phyloP scores from a whole-genome alignment of 371 early-diverging fungal genomes.

The Fennellomyces sp. region DNA sequence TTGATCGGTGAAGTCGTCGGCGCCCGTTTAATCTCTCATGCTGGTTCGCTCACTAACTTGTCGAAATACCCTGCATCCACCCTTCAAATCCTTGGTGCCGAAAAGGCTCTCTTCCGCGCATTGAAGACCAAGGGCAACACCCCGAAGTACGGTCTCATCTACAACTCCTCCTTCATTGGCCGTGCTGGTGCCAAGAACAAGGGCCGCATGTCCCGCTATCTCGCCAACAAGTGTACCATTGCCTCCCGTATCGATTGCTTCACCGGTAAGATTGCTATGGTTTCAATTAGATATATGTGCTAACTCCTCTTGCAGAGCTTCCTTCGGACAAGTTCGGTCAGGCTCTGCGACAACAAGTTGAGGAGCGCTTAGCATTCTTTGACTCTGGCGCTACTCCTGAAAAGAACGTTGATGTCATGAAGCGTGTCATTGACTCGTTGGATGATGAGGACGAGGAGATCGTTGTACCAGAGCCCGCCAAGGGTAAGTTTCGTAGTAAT shows the following conservation, averaged over 20 bases:
- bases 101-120: conserved; percentile 97
- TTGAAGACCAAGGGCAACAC: conserved; percentile 94
- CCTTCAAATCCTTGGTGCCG: conserved; percentile 97
- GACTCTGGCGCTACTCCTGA: conserved; percentile 87
- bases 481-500: conserved; percentile 4
- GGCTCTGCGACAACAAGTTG: conserved; percentile 94
- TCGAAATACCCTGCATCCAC: conserved; percentile 95
- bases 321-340: conserved; percentile 94
- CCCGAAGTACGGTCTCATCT: conserved; percentile 97
- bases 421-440: conserved; percentile 79
- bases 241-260: conserved; percentile 99
- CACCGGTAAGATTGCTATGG: conserved; percentile 59
- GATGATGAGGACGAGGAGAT: conserved; percentile 56
- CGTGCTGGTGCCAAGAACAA: conserved; percentile 96
- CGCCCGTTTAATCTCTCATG: conserved; percentile 91
- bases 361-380: conserved; percentile 94
- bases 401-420: conserved; percentile 95
- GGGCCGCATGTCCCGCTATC: conserved; percentile 97
- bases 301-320: conserved; percentile 51
- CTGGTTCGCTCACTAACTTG: conserved; percentile 90
- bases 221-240: conserved; percentile 98
- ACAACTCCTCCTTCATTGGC: conserved; percentile 91
- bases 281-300: neutral
- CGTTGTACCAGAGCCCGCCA: conserved; percentile 22
- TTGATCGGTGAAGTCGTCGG: conserved; percentile 96